Conservation (phyloP, 2,329 filamentous ascomycete genomes). For the Elsinoe necatrix region DNA sequence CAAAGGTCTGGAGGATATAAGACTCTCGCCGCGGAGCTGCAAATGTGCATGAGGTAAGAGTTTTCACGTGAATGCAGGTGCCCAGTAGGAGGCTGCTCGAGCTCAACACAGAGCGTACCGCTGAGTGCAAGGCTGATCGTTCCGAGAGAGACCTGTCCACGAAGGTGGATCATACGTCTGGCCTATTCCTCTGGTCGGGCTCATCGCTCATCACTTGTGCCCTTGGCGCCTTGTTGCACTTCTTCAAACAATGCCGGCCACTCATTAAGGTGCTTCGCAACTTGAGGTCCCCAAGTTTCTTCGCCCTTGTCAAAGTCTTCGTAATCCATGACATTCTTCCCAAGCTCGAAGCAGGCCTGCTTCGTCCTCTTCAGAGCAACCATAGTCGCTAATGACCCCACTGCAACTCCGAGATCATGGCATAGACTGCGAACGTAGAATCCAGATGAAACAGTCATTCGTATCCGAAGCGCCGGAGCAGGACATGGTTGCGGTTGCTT, state of each 20-base stretch:
- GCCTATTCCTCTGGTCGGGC: not conserved
- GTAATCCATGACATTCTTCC: conserved; percentile 69
- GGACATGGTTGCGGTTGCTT: conserved; percentile 21
- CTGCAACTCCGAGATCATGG: conserved; percentile 77
- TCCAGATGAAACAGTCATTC: conserved; percentile 87
- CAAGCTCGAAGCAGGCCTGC: conserved; percentile 72
- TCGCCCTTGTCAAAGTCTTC: conserved; percentile 68
- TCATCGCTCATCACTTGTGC: not conserved
- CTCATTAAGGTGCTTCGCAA: conserved; percentile 31
- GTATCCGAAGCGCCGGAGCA: conserved; percentile 70
- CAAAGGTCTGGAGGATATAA: too few species aligned
- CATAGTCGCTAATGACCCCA: conserved; percentile 80
- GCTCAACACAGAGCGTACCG: too few species aligned
- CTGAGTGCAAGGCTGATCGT: too few species aligned
- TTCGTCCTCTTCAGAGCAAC: conserved; percentile 69
- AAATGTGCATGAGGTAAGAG: too few species aligned
- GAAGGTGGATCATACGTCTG: too few species aligned
- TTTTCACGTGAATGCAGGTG: too few species aligned
- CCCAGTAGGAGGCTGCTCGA: too few species aligned
- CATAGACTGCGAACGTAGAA: conserved; percentile 95
- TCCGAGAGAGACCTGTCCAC: too few species aligned
- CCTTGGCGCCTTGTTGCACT: not conserved
- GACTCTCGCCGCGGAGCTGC: too few species aligned
- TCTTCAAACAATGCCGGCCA: not conserved
- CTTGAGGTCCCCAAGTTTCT: conserved; percentile 70